Evolutionary conservation across 352 stramenopile genomes (phyloP).

Genomic region (Phytopythium boreale): DNA sequence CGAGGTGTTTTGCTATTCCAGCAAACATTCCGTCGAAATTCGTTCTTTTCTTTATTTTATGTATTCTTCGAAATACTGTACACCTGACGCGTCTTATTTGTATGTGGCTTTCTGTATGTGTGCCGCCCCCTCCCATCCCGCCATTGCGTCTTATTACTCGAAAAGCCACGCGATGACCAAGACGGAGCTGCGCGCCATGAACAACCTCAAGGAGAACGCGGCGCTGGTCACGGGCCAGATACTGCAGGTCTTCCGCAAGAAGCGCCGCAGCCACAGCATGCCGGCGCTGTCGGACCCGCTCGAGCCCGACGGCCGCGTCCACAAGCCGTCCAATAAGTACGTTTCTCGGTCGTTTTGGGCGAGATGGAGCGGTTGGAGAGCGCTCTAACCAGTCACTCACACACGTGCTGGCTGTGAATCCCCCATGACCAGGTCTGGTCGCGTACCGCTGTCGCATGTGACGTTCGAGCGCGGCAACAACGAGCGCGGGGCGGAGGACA

Average conservation of each 20-base stretch:
- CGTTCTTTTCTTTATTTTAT: neutral
- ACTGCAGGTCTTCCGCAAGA: constrained; percentile 39
- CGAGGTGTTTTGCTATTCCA: neutral
- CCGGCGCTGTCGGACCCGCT: constrained; percentile 19
- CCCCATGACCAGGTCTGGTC: neutral
- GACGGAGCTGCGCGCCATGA: constrained; percentile 48
- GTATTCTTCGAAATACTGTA: neutral
- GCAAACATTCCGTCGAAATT: neutral
- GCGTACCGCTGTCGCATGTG: neutral
- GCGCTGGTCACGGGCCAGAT: constrained; percentile 38
- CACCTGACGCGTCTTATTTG: neutral
- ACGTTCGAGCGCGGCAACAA: constrained; percentile 15
- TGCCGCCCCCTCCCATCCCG: neutral
- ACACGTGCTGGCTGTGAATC: no score
- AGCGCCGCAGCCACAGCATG: constrained; percentile 35
- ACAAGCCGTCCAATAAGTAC: neutral
- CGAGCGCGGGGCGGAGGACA: constrained; percentile 2
- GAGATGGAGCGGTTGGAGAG: neutral
- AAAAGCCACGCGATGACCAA: constrained; percentile 48
- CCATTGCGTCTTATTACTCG: neutral
- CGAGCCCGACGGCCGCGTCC: constrained; percentile 1
- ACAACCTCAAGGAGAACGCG: constrained; percentile 38
- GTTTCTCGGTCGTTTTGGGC: neutral
- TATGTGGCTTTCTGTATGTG: neutral
- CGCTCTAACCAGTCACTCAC: neutral